Evolutionary conservation across 345 rosid genomes (phyloP), one percentile per base, ranked within the genome.

Genomic region (Gossypium thurberi): DNA sequence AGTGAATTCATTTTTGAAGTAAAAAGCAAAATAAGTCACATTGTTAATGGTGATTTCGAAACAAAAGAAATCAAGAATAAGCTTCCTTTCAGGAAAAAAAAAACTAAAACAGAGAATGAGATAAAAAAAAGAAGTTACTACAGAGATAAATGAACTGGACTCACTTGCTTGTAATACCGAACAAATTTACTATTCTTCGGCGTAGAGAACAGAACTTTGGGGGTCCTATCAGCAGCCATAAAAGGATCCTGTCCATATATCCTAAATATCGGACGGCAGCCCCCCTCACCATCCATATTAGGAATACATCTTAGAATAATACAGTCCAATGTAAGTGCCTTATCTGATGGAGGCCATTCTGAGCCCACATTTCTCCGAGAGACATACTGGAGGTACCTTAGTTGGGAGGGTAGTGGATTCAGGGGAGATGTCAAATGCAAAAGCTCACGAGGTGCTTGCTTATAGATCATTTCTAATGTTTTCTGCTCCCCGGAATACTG

Each of bases 321-420:
- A 77, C 83, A 88, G 61, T 88, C 97, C 59, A 91, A 61, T 0
- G 89, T 88, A 77, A 91, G 88, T 48, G 87, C 88, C 46, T 87
- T 85, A 52, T 89, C 92, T 70, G 82, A 76, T 1, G 92, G 91
- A 75, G 92, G 91, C 91, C 94, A 89, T 60, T 80, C 83, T 56
- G 87, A 82, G 42, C 84, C 91, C 74, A 83, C 84, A 70, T 85
- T 84, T 83, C 92, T 85, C 74, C 89, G 84, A n/a, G 97, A 84
- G 77, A 87, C 78, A 65, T 91, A 91, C 75, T 83, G 92, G 72
- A 91, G 87, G 82, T 89, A 91, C 81, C 97, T 87, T 81, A 91
- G 73, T 57, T 89, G 97, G 18, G 94, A 91, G 75, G 97, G 90
- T 77, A 84, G 3, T 0, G 97, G 97, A 82, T 87, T 87, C 17